Percentiles rank a stretch among this genome's conserved stretches.
Evolutionary conservation across 352 stramenopile species (phyloP).

Genomic region (Phytophthora citricola): DNA sequence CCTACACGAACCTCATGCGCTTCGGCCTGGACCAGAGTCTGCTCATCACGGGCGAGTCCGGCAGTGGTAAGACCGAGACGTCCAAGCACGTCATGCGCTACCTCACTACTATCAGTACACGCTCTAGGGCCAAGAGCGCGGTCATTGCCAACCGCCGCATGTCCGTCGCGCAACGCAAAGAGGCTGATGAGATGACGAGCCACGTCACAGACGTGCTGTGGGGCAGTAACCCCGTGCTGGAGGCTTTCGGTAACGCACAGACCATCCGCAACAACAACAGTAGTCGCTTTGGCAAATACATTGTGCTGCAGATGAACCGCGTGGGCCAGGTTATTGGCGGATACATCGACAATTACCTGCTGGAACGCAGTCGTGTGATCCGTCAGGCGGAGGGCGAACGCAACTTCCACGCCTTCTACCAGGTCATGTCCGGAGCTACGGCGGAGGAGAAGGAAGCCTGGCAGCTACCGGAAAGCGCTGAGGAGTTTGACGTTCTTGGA

Average conservation of each 20-base stretch:
- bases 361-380: slow-evolving; percentile 93
- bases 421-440: slow-evolving; percentile 82
- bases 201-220: slow-evolving; percentile 81
- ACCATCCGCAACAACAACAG: slow-evolving; percentile 91
- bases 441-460: slow-evolving; percentile 57
- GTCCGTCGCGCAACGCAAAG: slow-evolving; percentile 78
- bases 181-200: slow-evolving; percentile 71
- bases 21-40: slow-evolving; percentile 86
- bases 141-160: slow-evolving; percentile 82
- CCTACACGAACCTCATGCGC: slow-evolving; percentile 92
- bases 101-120: slow-evolving; percentile 88
- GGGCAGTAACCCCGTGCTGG: slow-evolving; percentile 84
- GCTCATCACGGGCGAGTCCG: slow-evolving; percentile 87
- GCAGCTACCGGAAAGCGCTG: slow-evolving; percentile 52
- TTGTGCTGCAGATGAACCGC: slow-evolving; percentile 86
- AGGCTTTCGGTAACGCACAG: slow-evolving; percentile 87
- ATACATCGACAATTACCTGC: slow-evolving; percentile 91
- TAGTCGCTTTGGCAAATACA: slow-evolving; percentile 89
- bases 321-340: slow-evolving; percentile 82
- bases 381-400: slow-evolving; percentile 88
- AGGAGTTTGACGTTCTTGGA: slow-evolving; percentile 74
- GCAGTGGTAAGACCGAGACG: slow-evolving; percentile 95
- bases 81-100: slow-evolving; percentile 97
- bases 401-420: slow-evolving; percentile 96
- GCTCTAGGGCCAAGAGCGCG: slow-evolving; percentile 66